Evolutionary conservation across 139 green algal species (phyloP).

Genomic region (Mesotaenium endlicherianum): DNA sequence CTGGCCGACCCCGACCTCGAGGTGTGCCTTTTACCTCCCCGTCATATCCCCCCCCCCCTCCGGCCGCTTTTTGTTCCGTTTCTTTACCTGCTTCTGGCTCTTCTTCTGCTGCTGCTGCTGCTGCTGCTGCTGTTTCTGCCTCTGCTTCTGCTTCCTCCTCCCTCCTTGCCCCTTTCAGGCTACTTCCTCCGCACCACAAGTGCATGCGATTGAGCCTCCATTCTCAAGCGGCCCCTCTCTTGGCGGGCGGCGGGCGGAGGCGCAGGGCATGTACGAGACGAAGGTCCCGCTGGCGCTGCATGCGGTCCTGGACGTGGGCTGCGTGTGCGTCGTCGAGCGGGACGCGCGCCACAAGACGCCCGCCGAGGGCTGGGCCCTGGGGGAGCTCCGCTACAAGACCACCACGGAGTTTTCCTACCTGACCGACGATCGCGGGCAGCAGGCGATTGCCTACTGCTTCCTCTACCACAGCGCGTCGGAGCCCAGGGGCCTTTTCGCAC

Average conservation of each 20-base stretch:
- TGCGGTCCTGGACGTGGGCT: slow-evolving; percentile 74
- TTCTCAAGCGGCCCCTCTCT: background rate
- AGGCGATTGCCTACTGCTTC: slow-evolving; percentile 62
- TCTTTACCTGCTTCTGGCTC: no score
- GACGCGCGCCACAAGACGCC: background rate
- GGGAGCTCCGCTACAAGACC: slow-evolving; percentile 71
- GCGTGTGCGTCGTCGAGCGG: slow-evolving; percentile 62
- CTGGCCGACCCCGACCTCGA: slow-evolving; percentile 54
- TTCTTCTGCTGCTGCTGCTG: no score
- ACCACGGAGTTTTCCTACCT: slow-evolving; percentile 70
- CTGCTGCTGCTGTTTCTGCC: no score
- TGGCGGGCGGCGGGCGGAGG: background rate
- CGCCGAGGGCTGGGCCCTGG: slow-evolving; percentile 62
- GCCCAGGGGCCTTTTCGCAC: slow-evolving; percentile 21
- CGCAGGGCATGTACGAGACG: slow-evolving; percentile 73
- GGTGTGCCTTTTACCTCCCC: slow-evolving; percentile 15
- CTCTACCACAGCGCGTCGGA: slow-evolving; percentile 64
- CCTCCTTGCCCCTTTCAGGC: no score
- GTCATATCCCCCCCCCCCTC: background rate
- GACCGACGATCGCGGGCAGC: slow-evolving; percentile 11
- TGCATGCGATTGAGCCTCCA: no score
- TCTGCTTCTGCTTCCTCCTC: no score
- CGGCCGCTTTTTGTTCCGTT: background rate
- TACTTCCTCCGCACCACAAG: no score
- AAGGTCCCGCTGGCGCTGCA: slow-evolving; percentile 67